These are phyloP conservation scores for Geoglossum glabrum DNA, from an alignment of 495 filamentous ascomycete genomes.

Conservation along the genomic window DNA sequence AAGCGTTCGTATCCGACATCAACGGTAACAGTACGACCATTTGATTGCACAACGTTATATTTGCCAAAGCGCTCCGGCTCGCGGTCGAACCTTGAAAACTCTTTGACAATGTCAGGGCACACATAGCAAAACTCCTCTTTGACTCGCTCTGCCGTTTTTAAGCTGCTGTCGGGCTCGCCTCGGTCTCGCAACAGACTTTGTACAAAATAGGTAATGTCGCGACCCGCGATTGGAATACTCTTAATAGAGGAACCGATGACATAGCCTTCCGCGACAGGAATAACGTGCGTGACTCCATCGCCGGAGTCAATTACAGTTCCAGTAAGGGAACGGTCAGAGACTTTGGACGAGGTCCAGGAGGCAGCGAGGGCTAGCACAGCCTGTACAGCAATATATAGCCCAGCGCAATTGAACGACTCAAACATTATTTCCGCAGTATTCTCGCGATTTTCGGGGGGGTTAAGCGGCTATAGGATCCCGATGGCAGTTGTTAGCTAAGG, in stretches of 20 bases:
- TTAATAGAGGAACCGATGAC: slow-evolving; percentile 98
- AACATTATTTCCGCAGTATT: slow-evolving; percentile 99
- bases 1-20: slow-evolving; percentile 97
- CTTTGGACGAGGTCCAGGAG: slow-evolving; percentile 96
- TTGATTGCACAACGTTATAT: slow-evolving; percentile 70
- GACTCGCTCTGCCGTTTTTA: slow-evolving; percentile 93
- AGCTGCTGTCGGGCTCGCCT: slow-evolving; percentile 84
- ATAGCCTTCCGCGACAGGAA: slow-evolving; percentile 95
- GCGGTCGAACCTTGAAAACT: slow-evolving; percentile 78
- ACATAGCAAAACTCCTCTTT: slow-evolving; percentile 98
- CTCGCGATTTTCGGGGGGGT: slow-evolving; percentile 95
- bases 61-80: slow-evolving; percentile 81
- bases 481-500: background rate
- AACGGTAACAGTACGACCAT: slow-evolving; percentile 62
- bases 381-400: slow-evolving; percentile 96
- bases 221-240: slow-evolving; percentile 89
- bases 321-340: slow-evolving; percentile 87
- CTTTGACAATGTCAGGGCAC: slow-evolving; percentile 94
- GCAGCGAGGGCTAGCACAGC: slow-evolving; percentile 90
- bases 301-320: slow-evolving; percentile 96
- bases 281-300: slow-evolving; percentile 96
- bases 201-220: slow-evolving; percentile 96
- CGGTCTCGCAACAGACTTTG: slow-evolving; percentile 90
- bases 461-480: slow-evolving; percentile 46
- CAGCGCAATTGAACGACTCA: slow-evolving; percentile 97